These are phyloP conservation scores for Psilocybe cubensis DNA, from an alignment of 768 basidiomycete genomes.

Conservation along the genomic window DNA sequence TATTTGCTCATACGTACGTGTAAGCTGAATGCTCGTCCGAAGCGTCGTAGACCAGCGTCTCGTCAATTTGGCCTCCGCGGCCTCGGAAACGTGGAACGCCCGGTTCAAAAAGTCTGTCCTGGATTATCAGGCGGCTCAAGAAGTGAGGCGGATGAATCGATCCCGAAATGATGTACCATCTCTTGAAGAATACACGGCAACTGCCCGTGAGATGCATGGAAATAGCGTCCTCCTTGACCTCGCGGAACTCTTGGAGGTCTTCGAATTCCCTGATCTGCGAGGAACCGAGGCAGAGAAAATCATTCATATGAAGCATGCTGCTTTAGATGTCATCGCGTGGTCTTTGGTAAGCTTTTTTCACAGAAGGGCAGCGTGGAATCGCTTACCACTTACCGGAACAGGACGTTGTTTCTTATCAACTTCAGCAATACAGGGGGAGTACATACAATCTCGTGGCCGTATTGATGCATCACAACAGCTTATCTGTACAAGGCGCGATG, in stretches of 20 bases:
- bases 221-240: conserved; percentile 53
- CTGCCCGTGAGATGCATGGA: conserved; percentile 53
- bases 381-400: conserved; percentile 23
- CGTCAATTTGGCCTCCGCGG: conserved; percentile 34
- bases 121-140: conserved; percentile 40
- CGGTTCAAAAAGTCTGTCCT: conserved; percentile 40
- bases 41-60: conserved; percentile 27
- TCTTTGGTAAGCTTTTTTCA: conserved; percentile 46
- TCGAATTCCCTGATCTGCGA: conserved; percentile 36
- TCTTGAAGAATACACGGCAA: conserved; percentile 49
- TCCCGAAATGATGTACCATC: conserved; percentile 34
- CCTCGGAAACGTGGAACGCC: conserved; percentile 40
- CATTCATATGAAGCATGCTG: conserved; percentile 37
- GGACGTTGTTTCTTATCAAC: conserved; percentile 65
- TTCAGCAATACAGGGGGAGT: conserved; percentile 39
- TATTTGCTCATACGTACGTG: not conserved
- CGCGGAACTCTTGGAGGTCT: conserved; percentile 54
- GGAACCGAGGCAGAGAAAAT: conserved; percentile 11
- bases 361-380: not conserved
- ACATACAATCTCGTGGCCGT: conserved; percentile 52
- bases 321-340: conserved; percentile 54
- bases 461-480: conserved; percentile 44
- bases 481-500: conserved; percentile 55
- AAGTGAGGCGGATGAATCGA: conserved; percentile 28
- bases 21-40: not conserved